A percentile compares a stretch with the other conserved stretches of the same genome.
phyloP scores from a whole-genome alignment of 2,329 filamentous ascomycete species.

The Fusarium sarcochroum region DNA sequence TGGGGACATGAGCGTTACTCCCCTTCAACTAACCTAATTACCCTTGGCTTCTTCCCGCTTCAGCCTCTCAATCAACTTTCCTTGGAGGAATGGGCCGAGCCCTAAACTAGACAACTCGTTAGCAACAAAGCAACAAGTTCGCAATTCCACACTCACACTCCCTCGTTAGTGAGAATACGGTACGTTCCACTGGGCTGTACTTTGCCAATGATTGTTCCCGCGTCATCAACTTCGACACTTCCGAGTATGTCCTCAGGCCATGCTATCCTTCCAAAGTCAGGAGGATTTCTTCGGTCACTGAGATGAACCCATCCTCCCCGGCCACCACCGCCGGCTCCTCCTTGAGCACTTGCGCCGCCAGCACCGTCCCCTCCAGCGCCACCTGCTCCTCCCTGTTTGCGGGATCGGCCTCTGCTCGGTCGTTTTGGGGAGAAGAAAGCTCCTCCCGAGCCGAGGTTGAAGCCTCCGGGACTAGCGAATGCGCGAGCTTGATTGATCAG shows the following conservation, averaged over 20 bases:
- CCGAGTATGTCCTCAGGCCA: slow-evolving; percentile 80
- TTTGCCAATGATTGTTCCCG: slow-evolving; percentile 70
- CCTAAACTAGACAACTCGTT: slow-evolving; percentile 48
- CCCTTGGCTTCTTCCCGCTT: slow-evolving; percentile 63
- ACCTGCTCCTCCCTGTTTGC: slow-evolving; percentile 56
- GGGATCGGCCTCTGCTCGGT: slow-evolving; percentile 51
- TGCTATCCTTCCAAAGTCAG: slow-evolving; percentile 76
- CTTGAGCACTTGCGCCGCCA: slow-evolving; percentile 71
- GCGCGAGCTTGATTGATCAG: slow-evolving; percentile 70
- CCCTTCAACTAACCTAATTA: slow-evolving; percentile 44
- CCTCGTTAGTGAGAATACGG: slow-evolving; percentile 74
- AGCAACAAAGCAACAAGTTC: slow-evolving; percentile 20
- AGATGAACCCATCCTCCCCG: slow-evolving; percentile 75
- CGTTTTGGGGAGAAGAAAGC: slow-evolving; percentile 63
- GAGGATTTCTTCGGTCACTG: slow-evolving; percentile 73
- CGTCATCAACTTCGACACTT: slow-evolving; percentile 73
- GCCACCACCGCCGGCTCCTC: slow-evolving; percentile 72
- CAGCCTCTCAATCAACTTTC: slow-evolving; percentile 67
- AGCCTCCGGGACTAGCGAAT: slow-evolving; percentile 70
- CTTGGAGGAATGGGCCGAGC: slow-evolving; percentile 62
- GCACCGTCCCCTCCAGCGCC: slow-evolving; percentile 62
- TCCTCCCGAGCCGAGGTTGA: slow-evolving; percentile 66
- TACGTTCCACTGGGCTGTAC: slow-evolving; percentile 74
- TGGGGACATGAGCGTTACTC: neutral
- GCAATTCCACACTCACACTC: slow-evolving; percentile 69